Base-by-base conservation (phyloP, 768 basidiomycete genomes). In the Tulasnella calospora region DNA sequence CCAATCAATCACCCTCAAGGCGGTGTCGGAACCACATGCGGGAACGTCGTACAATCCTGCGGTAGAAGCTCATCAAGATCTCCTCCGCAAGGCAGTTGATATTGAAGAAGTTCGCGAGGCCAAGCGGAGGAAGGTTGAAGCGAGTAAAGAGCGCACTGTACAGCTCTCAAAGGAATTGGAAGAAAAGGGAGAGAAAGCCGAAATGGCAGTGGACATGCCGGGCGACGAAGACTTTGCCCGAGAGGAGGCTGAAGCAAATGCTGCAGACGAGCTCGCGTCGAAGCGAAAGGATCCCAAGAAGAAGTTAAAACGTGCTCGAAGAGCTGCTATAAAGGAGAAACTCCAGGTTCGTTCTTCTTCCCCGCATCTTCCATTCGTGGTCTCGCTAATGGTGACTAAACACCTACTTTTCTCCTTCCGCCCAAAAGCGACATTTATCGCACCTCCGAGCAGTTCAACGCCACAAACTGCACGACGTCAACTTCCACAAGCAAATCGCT, bases 21-120 rank as follows among this genome's bases (percentile, higher is more conserved):
- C 94, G 0, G 88, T 95, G 0, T 81, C 86, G 0, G 85, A 90
- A 3, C 96, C 96, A 0, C 93, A 94, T 80, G 90, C 89, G 41
- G 96, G 96, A 27, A 89, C 92, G 3, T 96, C 94, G 23, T 98
- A 98, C 83, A 98, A 98, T 83, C 96, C 96, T 0, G 90, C 90
- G 0, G 89, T 88, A 0, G 87, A 89, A 4, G 90, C 91, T 0
- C 93, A 97, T 81, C 88, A 89, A 73, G 89, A 90, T 72, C 88
- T 97, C 6, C 83, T 98, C 30, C 85, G 88, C 17, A 84, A 88
- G 73, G 96, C 95, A 0, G 88, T 90, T 74, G 88, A 89, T 79
- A 83, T 87, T 19, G 96, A 96, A 83, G 88, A 88, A 81, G 87
- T 87, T 71, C 87, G 88, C 61, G 82, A 90, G 55, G 85, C 85